Evolutionary conservation across 192 early-diverging fungal species (phyloP), one percentile per base, ranked within the genome.

Genomic region (Backusella australiensis): DNA sequence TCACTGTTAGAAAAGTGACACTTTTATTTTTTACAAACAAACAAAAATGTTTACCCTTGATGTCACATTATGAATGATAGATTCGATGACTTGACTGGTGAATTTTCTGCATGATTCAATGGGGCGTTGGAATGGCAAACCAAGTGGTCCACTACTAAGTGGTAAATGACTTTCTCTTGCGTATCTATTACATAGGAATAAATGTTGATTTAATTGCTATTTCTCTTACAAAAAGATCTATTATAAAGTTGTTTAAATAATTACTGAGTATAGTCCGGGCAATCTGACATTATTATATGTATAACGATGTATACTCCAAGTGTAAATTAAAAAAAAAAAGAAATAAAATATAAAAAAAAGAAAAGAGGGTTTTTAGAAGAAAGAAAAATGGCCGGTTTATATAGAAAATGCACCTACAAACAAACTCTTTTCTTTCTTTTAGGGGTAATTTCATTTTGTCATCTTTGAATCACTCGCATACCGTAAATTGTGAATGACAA

Each of bases 91-190:
- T 5, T 70, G 67, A 49, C 79, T 89, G 21, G 26, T 75, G 72
- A 91, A 91, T 35, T 80, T 82, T 3, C 90, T 82, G 77, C 85
- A 85, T 15, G 76, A 70, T 38, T 69, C 72, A 6, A 83, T 76
- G 36, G 88, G 88, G 6, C 89, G 78, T 41, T 76, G 71, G 26
- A 75, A 79, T 5, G 83, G 81, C 29, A 84, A 44, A 21, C 38
- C n/a, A 6, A 76, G 53, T 36, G 80, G 34, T 5, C 76, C 80
- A 15, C 21, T 53, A 41, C 76, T 80, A 1, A 42, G 71, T 63
- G 79, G 79, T 23, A 14, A 53, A 72, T 80, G 75, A n/a, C 38
- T 77, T 19, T 21, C 9, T 44, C 53, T 68, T 29, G 79, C 39
- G 34, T 76, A 80, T 23, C 79, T 80, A 69, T 52, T 52, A 4